Conservation (phyloP, 192 early-diverging fungal species). For the Polychytrium aggregatum region DNA sequence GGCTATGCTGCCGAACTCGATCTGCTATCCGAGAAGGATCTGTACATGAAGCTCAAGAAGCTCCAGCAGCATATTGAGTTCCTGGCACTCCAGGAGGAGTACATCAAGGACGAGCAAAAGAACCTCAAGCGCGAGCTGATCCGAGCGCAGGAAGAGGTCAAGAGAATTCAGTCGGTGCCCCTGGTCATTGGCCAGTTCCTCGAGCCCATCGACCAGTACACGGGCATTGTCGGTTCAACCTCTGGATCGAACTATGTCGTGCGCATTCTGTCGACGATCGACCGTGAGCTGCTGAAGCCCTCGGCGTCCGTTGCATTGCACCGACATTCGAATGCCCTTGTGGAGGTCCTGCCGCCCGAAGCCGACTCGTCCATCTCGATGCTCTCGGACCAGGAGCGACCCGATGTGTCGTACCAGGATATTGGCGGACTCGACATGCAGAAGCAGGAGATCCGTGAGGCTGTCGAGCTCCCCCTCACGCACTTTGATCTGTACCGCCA, state of each 20-base stretch:
- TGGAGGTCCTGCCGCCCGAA: constrained; percentile 96
- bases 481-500: constrained; percentile 97
- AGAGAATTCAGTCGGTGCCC: constrained; percentile 95
- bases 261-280: constrained; percentile 91
- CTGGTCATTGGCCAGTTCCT: constrained; percentile 98
- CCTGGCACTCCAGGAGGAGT: constrained; percentile 93
- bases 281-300: constrained; percentile 94
- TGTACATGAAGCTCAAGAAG: constrained; percentile 90
- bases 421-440: constrained; percentile 95
- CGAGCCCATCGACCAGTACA: constrained; percentile 92
- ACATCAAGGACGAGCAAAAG: constrained; percentile 98
- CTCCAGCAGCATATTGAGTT: constrained; percentile 91
- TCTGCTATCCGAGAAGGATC: constrained; percentile 76
- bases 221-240: constrained; percentile 90
- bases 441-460: constrained; percentile 98
- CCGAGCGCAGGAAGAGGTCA: constrained; percentile 93
- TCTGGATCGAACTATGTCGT: constrained; percentile 86
- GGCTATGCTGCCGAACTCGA: too few species aligned
- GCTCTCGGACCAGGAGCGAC: constrained; percentile 47
- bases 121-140: constrained; percentile 91
- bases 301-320: constrained; percentile 88
- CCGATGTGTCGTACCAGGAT: constrained; percentile 94
- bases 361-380: constrained; percentile 77
- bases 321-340: constrained; percentile 91
- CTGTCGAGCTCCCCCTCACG: constrained; percentile 93